Evolutionary conservation across 371 early-diverging fungal species (phyloP).

Genomic region (Zychaea mexicana): DNA sequence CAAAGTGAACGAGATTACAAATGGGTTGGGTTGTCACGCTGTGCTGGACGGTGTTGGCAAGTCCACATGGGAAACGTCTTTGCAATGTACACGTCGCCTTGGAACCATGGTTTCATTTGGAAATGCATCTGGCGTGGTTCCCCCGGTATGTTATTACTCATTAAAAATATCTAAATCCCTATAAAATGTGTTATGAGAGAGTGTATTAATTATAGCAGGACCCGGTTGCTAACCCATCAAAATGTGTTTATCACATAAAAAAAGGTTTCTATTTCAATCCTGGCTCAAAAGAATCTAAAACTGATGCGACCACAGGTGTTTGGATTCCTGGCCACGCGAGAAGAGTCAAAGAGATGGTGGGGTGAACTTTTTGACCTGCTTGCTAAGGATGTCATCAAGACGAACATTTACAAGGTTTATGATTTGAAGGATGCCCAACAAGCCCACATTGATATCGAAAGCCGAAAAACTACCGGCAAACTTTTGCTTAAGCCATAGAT

Average conservation of each 20-base stretch:
- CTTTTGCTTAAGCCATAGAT: conserved; percentile 53
- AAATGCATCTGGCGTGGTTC: conserved; percentile 88
- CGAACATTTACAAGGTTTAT: conserved; percentile 77
- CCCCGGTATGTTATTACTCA: conserved; percentile 49
- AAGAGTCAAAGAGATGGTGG: conserved; percentile 70
- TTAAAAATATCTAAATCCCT: no score
- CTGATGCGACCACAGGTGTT: conserved; percentile 81
- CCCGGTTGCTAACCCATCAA: neutral
- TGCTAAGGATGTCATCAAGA: conserved; percentile 53
- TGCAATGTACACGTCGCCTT: conserved; percentile 72
- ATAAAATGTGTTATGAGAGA: no score
- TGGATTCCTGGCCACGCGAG: conserved; percentile 66
- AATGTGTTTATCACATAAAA: neutral
- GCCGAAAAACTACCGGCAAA: conserved; percentile 79
- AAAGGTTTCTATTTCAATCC: conserved; percentile 60
- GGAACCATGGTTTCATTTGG: conserved; percentile 92
- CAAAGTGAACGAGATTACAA: conserved; percentile 77
- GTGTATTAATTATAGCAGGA: neutral
- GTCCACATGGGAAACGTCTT: conserved; percentile 78
- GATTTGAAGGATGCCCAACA: conserved; percentile 70
- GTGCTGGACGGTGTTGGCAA: conserved; percentile 95
- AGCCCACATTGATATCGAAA: conserved; percentile 84
- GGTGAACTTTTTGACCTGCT: conserved; percentile 63
- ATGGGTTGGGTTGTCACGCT: conserved; percentile 79
- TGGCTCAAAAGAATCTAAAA: conserved; percentile 73